phyloP scores from a whole-genome alignment of 371 early-diverging fungal species.

The Dipsacomyces acuminosporus region DNA sequence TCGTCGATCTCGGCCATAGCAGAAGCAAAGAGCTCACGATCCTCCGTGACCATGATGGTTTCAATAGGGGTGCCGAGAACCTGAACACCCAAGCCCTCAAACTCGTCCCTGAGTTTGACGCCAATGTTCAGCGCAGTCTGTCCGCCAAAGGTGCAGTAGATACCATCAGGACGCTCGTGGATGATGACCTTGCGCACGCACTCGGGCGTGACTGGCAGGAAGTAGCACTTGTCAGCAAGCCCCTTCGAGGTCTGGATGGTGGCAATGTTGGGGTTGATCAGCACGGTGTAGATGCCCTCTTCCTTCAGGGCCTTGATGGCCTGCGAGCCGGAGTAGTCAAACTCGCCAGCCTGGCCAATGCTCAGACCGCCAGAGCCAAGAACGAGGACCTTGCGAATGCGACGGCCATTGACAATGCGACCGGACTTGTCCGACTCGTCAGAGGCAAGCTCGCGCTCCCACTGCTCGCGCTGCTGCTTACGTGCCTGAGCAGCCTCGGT shows the following conservation, averaged over 20 bases:
- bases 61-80: conserved; percentile 91
- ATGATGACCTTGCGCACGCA: conserved; percentile 89
- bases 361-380: conserved; percentile 94
- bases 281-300: conserved; percentile 85
- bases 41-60: conserved; percentile 88
- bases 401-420: conserved; percentile 48
- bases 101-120: conserved; percentile 77
- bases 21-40: conserved; percentile 90
- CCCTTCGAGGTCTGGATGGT: conserved; percentile 94
- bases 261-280: conserved; percentile 96
- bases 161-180: conserved; percentile 92
- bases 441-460: conserved; percentile 42
- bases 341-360: conserved; percentile 98
- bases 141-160: conserved; percentile 92
- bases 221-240: conserved; percentile 93
- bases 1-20: conserved; percentile 79
- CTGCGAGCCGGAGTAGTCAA: conserved; percentile 95
- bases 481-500: conserved; percentile 35
- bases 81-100: conserved; percentile 76
- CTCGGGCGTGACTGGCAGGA: conserved; percentile 89
- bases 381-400: conserved; percentile 80
- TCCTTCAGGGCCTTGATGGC: conserved; percentile 97
- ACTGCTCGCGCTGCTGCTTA: conserved; percentile 32
- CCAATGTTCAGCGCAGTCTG: conserved; percentile 94
- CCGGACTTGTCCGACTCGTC: conserved; percentile 46